Percentiles rank a stretch among this genome's conserved stretches.
Conservation (phyloP, 495 filamentous ascomycete genomes). For the Cercophora scortea region DNA sequence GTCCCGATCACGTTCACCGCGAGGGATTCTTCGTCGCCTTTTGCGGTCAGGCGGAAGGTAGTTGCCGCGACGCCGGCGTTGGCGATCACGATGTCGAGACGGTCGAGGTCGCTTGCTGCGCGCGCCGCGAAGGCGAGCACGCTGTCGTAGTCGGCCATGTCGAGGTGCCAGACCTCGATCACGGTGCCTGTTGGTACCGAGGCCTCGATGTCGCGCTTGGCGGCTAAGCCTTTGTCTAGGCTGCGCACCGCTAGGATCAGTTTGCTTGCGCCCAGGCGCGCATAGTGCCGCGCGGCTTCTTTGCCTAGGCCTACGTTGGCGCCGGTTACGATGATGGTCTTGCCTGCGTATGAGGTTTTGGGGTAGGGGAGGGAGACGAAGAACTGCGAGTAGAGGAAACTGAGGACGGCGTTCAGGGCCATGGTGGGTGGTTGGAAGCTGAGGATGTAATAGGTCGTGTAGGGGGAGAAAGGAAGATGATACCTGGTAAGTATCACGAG, state of each 20-base stretch:
- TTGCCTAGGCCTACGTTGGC: conserved; percentile 46
- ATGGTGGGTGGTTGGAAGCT: no score
- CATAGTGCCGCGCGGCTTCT: conserved; percentile 40
- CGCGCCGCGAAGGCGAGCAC: conserved; percentile 17
- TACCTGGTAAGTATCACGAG: no score
- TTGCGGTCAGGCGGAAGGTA: conserved; percentile 4
- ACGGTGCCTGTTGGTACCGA: no score
- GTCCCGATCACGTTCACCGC: conserved; percentile 49
- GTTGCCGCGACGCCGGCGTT: conserved; percentile 33
- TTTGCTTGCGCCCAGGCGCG: conserved; percentile 28
- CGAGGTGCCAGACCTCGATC: conserved; percentile 44
- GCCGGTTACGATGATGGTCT: conserved; percentile 48
- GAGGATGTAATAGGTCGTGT: no score
- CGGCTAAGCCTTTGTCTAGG: conserved; percentile 29
- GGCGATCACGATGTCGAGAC: conserved; percentile 35
- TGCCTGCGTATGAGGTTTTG: conserved; percentile 5
- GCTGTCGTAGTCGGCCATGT: conserved; percentile 29
- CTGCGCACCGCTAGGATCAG: conserved; percentile 45
- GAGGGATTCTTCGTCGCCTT: conserved; percentile 37
- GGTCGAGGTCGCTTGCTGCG: conserved; percentile 17
- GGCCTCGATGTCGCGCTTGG: conserved; percentile 33
- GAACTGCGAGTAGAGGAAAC: conserved; percentile 6
- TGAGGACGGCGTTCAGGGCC: background rate
- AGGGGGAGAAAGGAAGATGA: no score
- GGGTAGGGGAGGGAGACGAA: conserved; percentile 1